These are phyloP conservation scores for Cercophora newfieldiana DNA, from an alignment of 495 filamentous ascomycete species.

Conservation along the genomic window DNA sequence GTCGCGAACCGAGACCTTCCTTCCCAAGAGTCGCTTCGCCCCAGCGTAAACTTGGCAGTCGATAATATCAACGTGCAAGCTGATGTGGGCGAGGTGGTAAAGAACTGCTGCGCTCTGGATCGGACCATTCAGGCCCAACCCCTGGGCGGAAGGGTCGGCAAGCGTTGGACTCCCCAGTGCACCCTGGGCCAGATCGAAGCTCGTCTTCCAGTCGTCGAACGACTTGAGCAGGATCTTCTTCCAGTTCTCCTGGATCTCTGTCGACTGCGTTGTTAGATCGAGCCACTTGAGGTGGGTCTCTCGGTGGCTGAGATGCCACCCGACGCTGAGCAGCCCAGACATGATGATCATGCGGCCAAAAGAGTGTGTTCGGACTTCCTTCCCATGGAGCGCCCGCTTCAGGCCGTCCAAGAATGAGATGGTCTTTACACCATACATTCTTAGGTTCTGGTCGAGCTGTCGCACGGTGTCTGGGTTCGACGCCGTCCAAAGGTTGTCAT, in stretches of 20 bases:
- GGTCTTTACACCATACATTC: slow-evolving; percentile 80
- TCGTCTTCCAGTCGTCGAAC: slow-evolving; percentile 91
- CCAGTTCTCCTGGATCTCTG: slow-evolving; percentile 87
- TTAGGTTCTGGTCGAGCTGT: slow-evolving; percentile 76
- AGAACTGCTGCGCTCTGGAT: slow-evolving; percentile 84
- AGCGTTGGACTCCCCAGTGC: slow-evolving; percentile 42
- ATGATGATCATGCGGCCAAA: slow-evolving; percentile 95
- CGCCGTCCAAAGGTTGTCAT: slow-evolving; percentile 91
- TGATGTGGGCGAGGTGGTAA: slow-evolving; percentile 93
- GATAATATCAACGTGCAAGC: slow-evolving; percentile 88
- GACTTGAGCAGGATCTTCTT: slow-evolving; percentile 77
- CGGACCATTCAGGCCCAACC: slow-evolving; percentile 64
- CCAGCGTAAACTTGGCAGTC: slow-evolving; percentile 95
- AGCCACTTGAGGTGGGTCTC: slow-evolving; percentile 91
- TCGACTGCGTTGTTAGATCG: slow-evolving; percentile 61
- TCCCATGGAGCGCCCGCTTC: slow-evolving; percentile 83
- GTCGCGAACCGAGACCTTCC: slow-evolving; percentile 79
- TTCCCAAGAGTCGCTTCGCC: slow-evolving; percentile 77
- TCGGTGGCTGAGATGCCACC: slow-evolving; percentile 94
- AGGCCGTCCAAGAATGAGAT: slow-evolving; percentile 88
- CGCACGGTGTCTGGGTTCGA: slow-evolving; percentile 83
- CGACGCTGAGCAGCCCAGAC: slow-evolving; percentile 88
- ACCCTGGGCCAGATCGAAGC: slow-evolving; percentile 75
- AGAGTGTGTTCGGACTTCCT: slow-evolving; percentile 84
- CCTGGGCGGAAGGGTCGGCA: slow-evolving; percentile 39